Evolutionary conservation across 805 yeast species (phyloP).

Genomic region (Starmerella sp.): DNA sequence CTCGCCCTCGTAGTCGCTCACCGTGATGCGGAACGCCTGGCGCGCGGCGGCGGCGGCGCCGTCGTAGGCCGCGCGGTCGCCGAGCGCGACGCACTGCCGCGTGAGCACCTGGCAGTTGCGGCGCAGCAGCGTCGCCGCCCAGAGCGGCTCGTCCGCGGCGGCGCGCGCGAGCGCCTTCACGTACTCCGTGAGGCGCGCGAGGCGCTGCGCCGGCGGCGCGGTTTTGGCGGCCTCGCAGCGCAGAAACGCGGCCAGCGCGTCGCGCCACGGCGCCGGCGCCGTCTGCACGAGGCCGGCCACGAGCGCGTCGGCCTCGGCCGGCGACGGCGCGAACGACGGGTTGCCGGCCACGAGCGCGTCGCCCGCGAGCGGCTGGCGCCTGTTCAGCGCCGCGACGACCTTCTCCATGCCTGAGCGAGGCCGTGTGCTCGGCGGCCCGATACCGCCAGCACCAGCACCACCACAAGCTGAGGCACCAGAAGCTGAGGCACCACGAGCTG

Average conservation of each 20-base stretch:
- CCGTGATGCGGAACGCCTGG: slow-evolving; percentile 16
- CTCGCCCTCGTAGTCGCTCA: slow-evolving; percentile 14
- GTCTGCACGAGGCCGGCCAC: neutral
- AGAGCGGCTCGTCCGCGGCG: neutral
- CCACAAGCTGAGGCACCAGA: too few relatives aligned
- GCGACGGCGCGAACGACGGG: neutral
- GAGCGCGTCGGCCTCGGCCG: neutral
- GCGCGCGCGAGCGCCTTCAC: slow-evolving; percentile 2
- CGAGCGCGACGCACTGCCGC: neutral
- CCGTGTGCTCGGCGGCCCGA: neutral
- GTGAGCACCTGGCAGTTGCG: slow-evolving; percentile 1
- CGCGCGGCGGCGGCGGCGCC: slow-evolving; percentile 10
- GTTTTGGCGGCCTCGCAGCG: neutral
- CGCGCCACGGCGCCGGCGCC: neutral
- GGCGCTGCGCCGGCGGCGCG: neutral
- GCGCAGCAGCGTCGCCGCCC: slow-evolving; percentile 4
- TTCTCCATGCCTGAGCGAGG: too few relatives aligned
- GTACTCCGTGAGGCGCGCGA: neutral
- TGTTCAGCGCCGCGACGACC: neutral
- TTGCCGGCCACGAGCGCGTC: neutral
- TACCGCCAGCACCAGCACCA: too few relatives aligned
- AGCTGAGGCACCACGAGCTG: too few relatives aligned
- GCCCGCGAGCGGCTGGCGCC: neutral
- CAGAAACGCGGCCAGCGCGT: neutral
- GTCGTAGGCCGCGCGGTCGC: neutral